These are phyloP conservation scores for Dactylellina leptospora DNA, from an alignment of 2,329 filamentous ascomycete species.

Conservation along the genomic window DNA sequence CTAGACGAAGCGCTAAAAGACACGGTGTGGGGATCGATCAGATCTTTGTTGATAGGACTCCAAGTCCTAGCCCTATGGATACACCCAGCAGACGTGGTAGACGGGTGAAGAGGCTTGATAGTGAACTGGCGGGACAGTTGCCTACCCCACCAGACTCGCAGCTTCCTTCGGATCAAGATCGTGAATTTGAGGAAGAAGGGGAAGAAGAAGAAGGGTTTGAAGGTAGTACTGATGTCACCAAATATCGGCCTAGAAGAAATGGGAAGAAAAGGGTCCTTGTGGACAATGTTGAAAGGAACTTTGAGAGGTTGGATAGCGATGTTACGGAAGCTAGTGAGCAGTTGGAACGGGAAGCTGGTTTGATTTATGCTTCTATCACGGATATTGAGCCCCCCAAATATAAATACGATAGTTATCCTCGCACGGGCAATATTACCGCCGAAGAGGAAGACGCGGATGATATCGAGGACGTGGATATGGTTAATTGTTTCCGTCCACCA, in stretches of 20 bases:
- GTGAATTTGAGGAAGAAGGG: neutral
- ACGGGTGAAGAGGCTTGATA: neutral
- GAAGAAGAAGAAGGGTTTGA: neutral
- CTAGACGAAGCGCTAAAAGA: slow-evolving; percentile 3
- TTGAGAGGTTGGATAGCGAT: slow-evolving; percentile 32
- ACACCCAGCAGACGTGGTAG: slow-evolving; percentile 6
- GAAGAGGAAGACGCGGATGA: slow-evolving; percentile 7
- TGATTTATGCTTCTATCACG: neutral
- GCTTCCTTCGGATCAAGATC: slow-evolving; percentile 33
- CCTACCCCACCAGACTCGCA: slow-evolving; percentile 42
- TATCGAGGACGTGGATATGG: slow-evolving; percentile 37
- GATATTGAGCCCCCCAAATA: no score
- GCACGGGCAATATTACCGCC: no score
- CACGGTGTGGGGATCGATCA: slow-evolving; percentile 2
- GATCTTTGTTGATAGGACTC: slow-evolving; percentile 11
- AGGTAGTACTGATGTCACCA: slow-evolving; percentile 10
- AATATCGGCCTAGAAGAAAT: slow-evolving; percentile 29
- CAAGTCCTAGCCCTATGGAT: slow-evolving; percentile 8
- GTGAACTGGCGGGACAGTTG: neutral
- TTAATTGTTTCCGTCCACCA: neutral
- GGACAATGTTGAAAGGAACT: neutral
- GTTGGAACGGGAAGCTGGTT: slow-evolving; percentile 31
- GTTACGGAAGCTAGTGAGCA: slow-evolving; percentile 38
- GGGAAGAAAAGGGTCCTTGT: slow-evolving; percentile 15
- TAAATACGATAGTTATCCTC: no score